A percentile compares a stretch with the other conserved stretches of the same genome.
phyloP scores from a whole-genome alignment of 169 alveolate species.

The Cryptosporidium baileyi region DNA sequence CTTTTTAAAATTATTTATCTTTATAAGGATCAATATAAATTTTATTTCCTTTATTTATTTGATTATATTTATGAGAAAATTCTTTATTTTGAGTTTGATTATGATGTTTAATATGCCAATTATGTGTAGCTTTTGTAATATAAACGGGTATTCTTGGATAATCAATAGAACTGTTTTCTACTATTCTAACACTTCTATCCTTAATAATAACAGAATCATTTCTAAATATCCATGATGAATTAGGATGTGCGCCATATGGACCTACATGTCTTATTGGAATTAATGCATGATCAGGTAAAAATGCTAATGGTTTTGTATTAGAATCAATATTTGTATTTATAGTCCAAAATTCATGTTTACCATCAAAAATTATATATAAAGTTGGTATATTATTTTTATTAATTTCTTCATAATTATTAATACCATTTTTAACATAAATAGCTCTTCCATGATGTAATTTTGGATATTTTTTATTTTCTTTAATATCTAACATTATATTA shows the following conservation, averaged over 20 bases:
- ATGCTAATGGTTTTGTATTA: constrained; percentile 36
- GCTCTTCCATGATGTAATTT: constrained; percentile 66
- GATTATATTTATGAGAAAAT: neutral
- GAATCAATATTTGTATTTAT: constrained; percentile 16
- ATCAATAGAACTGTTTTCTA: constrained; percentile 39
- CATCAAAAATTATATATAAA: constrained; percentile 48
- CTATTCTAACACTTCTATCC: constrained; percentile 43
- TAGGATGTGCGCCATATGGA: constrained; percentile 68
- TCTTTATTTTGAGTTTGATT: neutral
- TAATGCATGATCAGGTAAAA: constrained; percentile 59
- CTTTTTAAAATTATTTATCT: neutral
- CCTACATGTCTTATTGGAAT: constrained; percentile 69
- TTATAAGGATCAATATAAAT: neutral
- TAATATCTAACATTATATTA: neutral
- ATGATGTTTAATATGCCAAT: constrained; percentile 51
- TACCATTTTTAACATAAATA: constrained; percentile 17
- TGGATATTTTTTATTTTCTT: constrained; percentile 5
- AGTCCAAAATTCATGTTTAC: constrained; percentile 61
- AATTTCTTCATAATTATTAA: neutral
- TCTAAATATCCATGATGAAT: constrained; percentile 59
- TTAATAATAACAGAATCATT: neutral
- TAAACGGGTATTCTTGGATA: constrained; percentile 28
- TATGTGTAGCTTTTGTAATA: constrained; percentile 58
- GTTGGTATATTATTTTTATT: neutral
- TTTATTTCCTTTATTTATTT: neutral